Base-by-base conservation (phyloP, 805 yeast species). In the Candida piceae region DNA sequence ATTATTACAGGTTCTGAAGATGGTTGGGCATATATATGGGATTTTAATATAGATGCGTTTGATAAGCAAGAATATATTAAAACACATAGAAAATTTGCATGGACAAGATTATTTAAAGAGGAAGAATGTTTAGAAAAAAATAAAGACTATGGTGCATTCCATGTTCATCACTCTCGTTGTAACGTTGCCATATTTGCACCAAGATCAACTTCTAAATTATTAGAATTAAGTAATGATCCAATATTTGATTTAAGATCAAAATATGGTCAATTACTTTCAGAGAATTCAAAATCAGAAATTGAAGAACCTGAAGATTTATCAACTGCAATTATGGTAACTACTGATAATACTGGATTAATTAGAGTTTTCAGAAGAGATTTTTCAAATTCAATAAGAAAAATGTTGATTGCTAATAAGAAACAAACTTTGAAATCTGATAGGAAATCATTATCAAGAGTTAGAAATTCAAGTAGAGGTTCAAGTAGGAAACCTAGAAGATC, bases 1-100 rank as follows among this genome's bases (percentile, higher is more conserved):
- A 70, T 88, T 5, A 70, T 88, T 7, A 69, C 84, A 7, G 95
- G 95, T 0, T 83, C 94, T 10, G 96, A 89, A 55, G 93, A 89
- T 60, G 86, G 84, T 48, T 78, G 88, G 78, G 75, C 84, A 11
- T 89, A 88, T 52, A 63, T 85, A 10, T 90, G 97, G 97, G 70
- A 72, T 38, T 58, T 71, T 13, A 42, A 46, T 21, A 22, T 32
- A 4, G 46, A 40, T 7, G 41, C 36, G 12, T 5, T 46, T 4
- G 24, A 34, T 7, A 18, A 36, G 10, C n/a, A 21, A 11, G 39
- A 38, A 12, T 22, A 31, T 8, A 24, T 26, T 16, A 42, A 40
- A 32, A 25, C 40, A 37, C 51, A 59, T 24, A 48, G 63, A 62
- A 46, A 71, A 63, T 53, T 68, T 57, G 45, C 63, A 50, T 47